Conservation (phyloP, 169 alveolate genomes). For the Theileria annulata region DNA sequence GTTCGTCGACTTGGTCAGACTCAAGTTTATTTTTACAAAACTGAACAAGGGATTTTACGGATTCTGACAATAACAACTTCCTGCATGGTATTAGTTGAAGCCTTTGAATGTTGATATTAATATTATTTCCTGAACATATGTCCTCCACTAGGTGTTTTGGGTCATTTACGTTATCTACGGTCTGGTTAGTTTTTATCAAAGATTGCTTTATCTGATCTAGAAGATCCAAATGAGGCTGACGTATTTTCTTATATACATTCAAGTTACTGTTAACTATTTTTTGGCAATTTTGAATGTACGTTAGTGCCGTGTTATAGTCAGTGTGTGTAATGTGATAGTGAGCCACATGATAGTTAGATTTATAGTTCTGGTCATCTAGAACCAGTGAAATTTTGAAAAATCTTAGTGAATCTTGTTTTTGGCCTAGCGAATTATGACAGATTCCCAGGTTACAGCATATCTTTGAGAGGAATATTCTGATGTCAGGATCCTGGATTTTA, state of each 20-base stretch:
- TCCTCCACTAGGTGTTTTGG: conserved; percentile 21
- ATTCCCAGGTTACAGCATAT: conserved; percentile 52
- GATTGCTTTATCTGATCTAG: conserved; percentile 7
- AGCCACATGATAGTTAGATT: conserved; percentile 55
- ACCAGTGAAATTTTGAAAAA: conserved; percentile 33
- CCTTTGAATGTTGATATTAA: conserved; percentile 34
- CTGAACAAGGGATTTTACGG: conserved; percentile 26
- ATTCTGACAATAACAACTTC: conserved; percentile 14
- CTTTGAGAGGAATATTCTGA: conserved; percentile 31
- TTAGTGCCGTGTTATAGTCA: conserved; percentile 33
- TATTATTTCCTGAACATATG: conserved; percentile 14
- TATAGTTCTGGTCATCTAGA: conserved; percentile 55
- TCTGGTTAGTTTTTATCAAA: neutral
- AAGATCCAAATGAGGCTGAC: conserved; percentile 43
- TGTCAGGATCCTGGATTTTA: neutral
- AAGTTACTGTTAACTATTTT: conserved; percentile 23
- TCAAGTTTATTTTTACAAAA: conserved; percentile 1
- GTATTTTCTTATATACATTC: conserved; percentile 1
- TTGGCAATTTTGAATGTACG: conserved; percentile 40
- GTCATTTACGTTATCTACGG: neutral
- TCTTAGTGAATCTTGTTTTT: neutral
- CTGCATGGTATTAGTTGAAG: neutral
- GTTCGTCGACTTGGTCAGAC: neutral
- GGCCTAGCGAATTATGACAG: conserved; percentile 20
- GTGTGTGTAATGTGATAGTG: conserved; percentile 18